Percentiles rank a stretch among this genome's conserved stretches.
Conservation (phyloP, 805 yeast genomes). For the Wickerhamiella slavikovae region DNA sequence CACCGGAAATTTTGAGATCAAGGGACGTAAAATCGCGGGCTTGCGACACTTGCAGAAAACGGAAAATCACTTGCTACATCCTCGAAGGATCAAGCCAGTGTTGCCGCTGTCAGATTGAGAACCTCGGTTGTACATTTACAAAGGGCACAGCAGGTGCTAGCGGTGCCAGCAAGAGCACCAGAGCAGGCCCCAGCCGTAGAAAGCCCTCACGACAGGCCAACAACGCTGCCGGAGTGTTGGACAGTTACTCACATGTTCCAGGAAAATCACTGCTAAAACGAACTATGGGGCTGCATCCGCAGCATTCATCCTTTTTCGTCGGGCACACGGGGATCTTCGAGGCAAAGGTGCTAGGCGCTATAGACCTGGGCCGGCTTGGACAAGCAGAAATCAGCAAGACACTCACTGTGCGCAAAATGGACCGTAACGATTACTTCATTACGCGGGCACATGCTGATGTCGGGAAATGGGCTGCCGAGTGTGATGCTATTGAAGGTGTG, state of each 20-base stretch:
- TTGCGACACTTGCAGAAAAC: constrained; percentile 68
- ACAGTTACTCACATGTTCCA: constrained; percentile 44
- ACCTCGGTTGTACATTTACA: constrained; percentile 55
- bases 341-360: constrained; percentile 39
- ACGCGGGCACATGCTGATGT: constrained; percentile 53
- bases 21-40: constrained; percentile 24
- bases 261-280: constrained; percentile 45
- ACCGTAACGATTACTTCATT: constrained; percentile 53
- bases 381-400: constrained; percentile 56
- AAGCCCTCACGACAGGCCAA: too few relatives aligned
- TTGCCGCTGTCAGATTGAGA: constrained; percentile 56
- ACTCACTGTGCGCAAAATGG: constrained; percentile 57
- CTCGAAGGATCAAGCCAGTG: constrained; percentile 31
- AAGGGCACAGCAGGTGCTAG: constrained; percentile 24
- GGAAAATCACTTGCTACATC: constrained; percentile 65
- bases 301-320: constrained; percentile 71
- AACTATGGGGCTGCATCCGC: constrained; percentile 61
- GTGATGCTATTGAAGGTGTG: constrained; percentile 64
- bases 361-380: constrained; percentile 49
- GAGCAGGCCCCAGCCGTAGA: constrained; percentile 2
- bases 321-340: constrained; percentile 83
- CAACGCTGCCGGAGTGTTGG: too few relatives aligned
- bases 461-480: constrained; percentile 52
- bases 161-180: constrained; percentile 9
- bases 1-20: constrained; percentile 8